A percentile compares a stretch with the other conserved stretches of the same genome.
phyloP scores from a whole-genome alignment of 345 rosid genomes.

The Eucalyptus virginea region DNA sequence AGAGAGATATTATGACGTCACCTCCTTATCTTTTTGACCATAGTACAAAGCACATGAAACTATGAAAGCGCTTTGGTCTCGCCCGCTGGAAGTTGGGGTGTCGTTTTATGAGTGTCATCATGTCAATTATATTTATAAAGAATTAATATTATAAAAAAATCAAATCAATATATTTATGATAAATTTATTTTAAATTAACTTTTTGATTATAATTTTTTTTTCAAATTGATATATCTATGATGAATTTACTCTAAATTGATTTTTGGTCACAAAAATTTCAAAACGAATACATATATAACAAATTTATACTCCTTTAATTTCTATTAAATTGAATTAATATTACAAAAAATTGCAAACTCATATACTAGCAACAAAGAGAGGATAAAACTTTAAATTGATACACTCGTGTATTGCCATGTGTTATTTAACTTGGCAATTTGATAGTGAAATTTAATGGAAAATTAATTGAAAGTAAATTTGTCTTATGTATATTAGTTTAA shows the following conservation, averaged over 20 bases:
- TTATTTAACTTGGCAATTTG: fast-evolving
- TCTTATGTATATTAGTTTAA: fast-evolving
- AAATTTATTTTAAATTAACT: too few species aligned
- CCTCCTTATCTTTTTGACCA: neutral
- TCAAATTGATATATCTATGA: fast-evolving
- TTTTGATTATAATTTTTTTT: too few species aligned
- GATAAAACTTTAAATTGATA: too few species aligned
- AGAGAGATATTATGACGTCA: neutral
- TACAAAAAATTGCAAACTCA: too few species aligned
- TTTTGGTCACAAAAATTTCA: fast-evolving
- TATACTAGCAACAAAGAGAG: fast-evolving
- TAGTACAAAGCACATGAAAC: neutral
- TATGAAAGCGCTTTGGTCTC: neutral
- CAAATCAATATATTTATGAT: too few species aligned
- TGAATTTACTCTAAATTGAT: too few species aligned
- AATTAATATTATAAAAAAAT: too few species aligned
- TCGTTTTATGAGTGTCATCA: neutral
- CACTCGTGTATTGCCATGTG: fast-evolving
- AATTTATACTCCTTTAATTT: too few species aligned
- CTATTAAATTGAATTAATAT: too few species aligned
- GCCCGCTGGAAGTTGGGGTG: neutral
- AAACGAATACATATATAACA: fast-evolving
- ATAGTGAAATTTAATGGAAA: fast-evolving
- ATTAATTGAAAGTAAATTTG: too few species aligned
- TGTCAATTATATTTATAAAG: neutral